Base-by-base conservation (phyloP, 208 protist species). In the Leishmania mexicana region DNA sequence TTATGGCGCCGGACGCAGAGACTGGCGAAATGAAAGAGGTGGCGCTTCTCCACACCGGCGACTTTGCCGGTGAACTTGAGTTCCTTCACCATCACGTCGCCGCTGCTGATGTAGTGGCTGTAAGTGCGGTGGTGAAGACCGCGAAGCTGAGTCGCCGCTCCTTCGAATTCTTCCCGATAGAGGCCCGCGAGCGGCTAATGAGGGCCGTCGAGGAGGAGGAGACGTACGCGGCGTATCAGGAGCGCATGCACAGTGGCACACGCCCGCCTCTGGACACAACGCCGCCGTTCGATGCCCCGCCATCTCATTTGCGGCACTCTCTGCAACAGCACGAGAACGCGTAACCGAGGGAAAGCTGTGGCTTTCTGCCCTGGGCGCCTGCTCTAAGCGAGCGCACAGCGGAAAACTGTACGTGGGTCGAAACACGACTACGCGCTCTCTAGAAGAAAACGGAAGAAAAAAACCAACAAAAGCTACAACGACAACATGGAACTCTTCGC, bases 1-100 rank as follows among this genome's bases (percentile, higher is more conserved):
- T 97, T 21, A 73, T 87, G 54, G 87, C 84, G 28, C 83, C 82
- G 3, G 81, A 86, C 74, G 86, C 24, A 0, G 75, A 62, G n/a
- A 76, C 67, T 0, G 89, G 86, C 2, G 76, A 84, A 65, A 74
- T 88, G 67, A 76, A 82, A 51, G 77, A 90, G 51, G 85, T 95
- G 42, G 83, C 85, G 4, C 82, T 84, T 28, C 67, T 91, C 17
- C 60, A 81, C 19, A 83, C 84, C 49, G 93, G 92, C 24, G 85
- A 92, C 64, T 90, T 81, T 53, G 87, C 84, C 4, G 93, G 92
- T 5, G 87, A 97, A 47, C 83, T 96, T 70, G 90, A 97, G 81
- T 95, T 95, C 84, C 79, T 97, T 68, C 92, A 86, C 77, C 87
- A 87, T 38, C 92, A 97, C 81, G 81, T 93, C 65, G 81, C 88